Base-by-base conservation (phyloP, 1,284 basidiomycete genomes). In the Volvariella surrecta region DNA sequence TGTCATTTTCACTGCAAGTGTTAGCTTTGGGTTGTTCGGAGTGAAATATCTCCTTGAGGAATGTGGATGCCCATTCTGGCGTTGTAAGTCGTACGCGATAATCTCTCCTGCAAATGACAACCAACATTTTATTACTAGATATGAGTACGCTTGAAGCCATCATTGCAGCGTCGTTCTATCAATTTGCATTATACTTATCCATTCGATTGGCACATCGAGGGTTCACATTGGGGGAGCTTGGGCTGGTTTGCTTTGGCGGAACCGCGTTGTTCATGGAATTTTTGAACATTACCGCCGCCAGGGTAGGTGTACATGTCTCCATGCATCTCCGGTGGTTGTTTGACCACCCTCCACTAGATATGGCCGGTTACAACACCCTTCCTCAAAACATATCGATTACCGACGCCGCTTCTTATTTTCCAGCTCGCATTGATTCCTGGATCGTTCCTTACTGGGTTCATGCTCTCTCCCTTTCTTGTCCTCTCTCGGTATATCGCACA, bases 391-490 rank as follows among this genome's bases (percentile, higher is more conserved):
- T 97, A 91, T 59, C 84, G 96, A 28, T 71, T 93, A 1, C 94
- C 96, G 2, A 96, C 90, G 0, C 93, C 95, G 2, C 73, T 99
- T 9, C 73, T 99, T 39, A 79, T 87, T 39, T 95, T 93, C 61
- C 96, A 99, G 59, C 75, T 95, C 32, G 92, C 96, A 0, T 74
- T 99, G 30, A 87, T 99, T 39, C 89, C 89, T 7, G 96, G 96
- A 19, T 88, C 92, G 0, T 79, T 99, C 46, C 70, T 98, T 18
- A 83, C 85, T 11, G 96, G 96, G 3, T 91, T 97, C 62, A 68
- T 97, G 9, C 78, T 99, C n/a, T 92, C 92, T 0, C 96, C 96
- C 0, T 71, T 99, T 8, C 83, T 99, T 13, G 86, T 93, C 44
- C 76, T 98, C 13, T 96, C 93, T 11, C 79, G 96, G 1, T 84